Base-by-base conservation (phyloP, 371 early-diverging fungal species). In the Rhizopus microsporus region DNA sequence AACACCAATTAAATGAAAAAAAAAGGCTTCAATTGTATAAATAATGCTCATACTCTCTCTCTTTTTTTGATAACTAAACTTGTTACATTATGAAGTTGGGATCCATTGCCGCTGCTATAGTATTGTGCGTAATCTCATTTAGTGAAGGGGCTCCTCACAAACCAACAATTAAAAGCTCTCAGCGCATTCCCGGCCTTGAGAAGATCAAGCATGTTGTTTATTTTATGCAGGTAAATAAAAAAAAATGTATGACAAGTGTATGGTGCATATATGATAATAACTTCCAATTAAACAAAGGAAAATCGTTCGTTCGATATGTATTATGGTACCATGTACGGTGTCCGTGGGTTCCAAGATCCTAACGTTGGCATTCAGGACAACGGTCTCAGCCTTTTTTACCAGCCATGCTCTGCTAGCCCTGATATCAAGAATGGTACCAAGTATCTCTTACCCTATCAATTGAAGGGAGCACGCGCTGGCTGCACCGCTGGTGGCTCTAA, bases 151-250 rank as follows among this genome's bases (percentile, higher is more conserved):
- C 53, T 31, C 55, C 29, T 42, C 38, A 37, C 38, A 37, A 7
- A 2, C 38, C 38, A 37, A 37, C 2, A 13, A 37, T 0, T 5
- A 37, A 37, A 37, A 37, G 38, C 13, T 7, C 38, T 37, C 38
- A 10, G 5, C 35, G 40, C 15, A 15, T 50, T 34, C 10, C 62
- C 38, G 67, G 67, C 30, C 45, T 67, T n/a, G 57, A 62, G 34
- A 67, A 67, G 23, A 67, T 67, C 33, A 57, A 67, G 44, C 62
- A 67, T 34, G 38, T 67, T 40, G 67, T 67, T 17, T 67, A 67
- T 37, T 67, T 67, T 33, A 67, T 67, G 67, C 67, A 67, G 57
- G 67, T 60, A 53, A 35, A 38, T 7, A 8, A 38, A 31, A n/a
- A n/a, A 50, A 5, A 17, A 15, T 23, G 0, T 30, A 8, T 51